phyloP scores from a whole-genome alignment of 192 early-diverging fungal genomes.

The Backusella liffmaniae region DNA sequence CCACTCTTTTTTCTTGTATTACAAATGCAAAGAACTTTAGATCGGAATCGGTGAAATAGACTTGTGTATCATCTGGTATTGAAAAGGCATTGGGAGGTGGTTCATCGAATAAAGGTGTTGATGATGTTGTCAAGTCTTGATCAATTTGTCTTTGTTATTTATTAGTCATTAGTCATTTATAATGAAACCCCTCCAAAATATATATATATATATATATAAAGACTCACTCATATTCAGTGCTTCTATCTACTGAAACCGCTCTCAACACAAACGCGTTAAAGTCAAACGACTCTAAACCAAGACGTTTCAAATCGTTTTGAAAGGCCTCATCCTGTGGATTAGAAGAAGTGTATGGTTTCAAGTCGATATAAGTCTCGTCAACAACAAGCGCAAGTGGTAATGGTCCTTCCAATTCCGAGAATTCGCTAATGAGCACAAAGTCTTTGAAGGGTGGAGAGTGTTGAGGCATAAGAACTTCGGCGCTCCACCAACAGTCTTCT shows the following conservation, averaged over 20 bases:
- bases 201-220: background rate
- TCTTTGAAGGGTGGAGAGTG: conserved; percentile 29
- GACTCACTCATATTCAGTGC: conserved; percentile 18
- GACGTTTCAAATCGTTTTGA: conserved; percentile 3
- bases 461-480: conserved; percentile 13
- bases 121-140: background rate
- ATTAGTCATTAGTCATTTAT: background rate
- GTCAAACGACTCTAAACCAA: conserved; percentile 37
- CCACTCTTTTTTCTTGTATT: conserved; percentile 14
- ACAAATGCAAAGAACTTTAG: conserved; percentile 52
- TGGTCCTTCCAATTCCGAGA: conserved; percentile 54
- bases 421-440: conserved; percentile 54
- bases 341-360: conserved; percentile 14
- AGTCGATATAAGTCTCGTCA: conserved; percentile 20
- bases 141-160: background rate
- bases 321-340: background rate
- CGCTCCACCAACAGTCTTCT: conserved; percentile 28
- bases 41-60: conserved; percentile 47
- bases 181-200: background rate
- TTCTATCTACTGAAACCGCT: conserved; percentile 45
- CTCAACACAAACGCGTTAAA: conserved; percentile 50
- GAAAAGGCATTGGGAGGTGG: conserved; percentile 23
- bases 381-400: conserved; percentile 45
- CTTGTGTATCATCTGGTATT: conserved; percentile 54
- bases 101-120: background rate